phyloP scores from a whole-genome alignment of 2,329 filamentous ascomycete species.

The Penicillium sp. region DNA sequence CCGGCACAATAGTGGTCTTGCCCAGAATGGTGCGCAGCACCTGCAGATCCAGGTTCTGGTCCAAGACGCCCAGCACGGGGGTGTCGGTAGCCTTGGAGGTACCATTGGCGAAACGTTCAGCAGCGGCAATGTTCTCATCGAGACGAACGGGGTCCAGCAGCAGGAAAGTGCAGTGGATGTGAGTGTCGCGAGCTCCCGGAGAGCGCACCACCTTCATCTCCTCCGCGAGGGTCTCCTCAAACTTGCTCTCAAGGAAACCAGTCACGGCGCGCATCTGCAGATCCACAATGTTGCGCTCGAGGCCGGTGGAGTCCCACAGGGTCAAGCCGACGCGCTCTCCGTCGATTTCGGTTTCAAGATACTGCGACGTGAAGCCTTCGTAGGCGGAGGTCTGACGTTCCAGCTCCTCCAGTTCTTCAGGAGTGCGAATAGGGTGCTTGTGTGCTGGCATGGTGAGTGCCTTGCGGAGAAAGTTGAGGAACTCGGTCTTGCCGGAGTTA shows the following conservation, averaged over 20 bases:
- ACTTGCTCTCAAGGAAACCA: slow-evolving; percentile 93
- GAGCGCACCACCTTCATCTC: slow-evolving; percentile 97
- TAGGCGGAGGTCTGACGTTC: slow-evolving; percentile 56
- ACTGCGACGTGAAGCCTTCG: slow-evolving; percentile 78
- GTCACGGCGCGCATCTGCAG: slow-evolving; percentile 90
- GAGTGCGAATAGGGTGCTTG: slow-evolving; percentile 62
- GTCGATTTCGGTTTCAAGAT: slow-evolving; percentile 92
- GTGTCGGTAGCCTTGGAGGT: slow-evolving; percentile 48
- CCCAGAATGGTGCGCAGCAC: slow-evolving; percentile 83
- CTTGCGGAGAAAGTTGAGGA: slow-evolving; percentile 90
- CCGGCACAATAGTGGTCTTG: slow-evolving; percentile 92
- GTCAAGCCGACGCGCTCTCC: slow-evolving; percentile 88
- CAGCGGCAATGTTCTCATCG: slow-evolving; percentile 74
- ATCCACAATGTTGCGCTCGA: slow-evolving; percentile 94
- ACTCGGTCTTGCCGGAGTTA: slow-evolving; percentile 90
- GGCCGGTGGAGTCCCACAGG: slow-evolving; percentile 91
- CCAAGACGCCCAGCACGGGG: slow-evolving; percentile 65
- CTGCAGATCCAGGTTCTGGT: slow-evolving; percentile 87
- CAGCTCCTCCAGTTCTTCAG: slow-evolving; percentile 59
- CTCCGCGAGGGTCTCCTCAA: slow-evolving; percentile 95
- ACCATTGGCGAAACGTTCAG: slow-evolving; percentile 58
- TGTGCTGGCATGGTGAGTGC: slow-evolving; percentile 79
- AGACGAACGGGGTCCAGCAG: slow-evolving; percentile 84
- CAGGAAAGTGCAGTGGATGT: slow-evolving; percentile 94
- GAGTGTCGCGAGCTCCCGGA: slow-evolving; percentile 89